phyloP scores from a whole-genome alignment of 2,329 filamentous ascomycete genomes.

The Colletotrichum liaoningense region DNA sequence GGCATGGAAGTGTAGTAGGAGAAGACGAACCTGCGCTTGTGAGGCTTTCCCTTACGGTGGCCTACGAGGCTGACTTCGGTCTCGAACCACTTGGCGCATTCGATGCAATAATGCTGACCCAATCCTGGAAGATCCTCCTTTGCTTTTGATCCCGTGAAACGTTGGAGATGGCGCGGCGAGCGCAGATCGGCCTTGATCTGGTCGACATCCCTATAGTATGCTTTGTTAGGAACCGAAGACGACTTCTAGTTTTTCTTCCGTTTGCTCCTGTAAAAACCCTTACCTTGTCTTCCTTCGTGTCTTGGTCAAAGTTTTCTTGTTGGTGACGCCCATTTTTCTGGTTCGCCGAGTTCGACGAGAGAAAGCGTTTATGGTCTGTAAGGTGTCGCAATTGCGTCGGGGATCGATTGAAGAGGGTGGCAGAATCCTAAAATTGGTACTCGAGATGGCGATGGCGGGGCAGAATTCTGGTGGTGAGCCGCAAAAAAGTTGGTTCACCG shows the following conservation, averaged over 20 bases:
- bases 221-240: slow-evolving; percentile 1
- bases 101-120: slow-evolving; percentile 87
- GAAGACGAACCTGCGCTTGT: slow-evolving; percentile 81
- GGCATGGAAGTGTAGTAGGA: background rate
- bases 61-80: slow-evolving; percentile 79
- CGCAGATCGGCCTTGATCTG: slow-evolving; percentile 88
- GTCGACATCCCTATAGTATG: slow-evolving; percentile 81
- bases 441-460: slow-evolving; percentile 18
- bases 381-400: background rate
- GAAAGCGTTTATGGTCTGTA: no score
- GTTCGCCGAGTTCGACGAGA: background rate
- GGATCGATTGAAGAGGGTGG: background rate
- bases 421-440: slow-evolving; percentile 16
- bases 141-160: slow-evolving; percentile 83
- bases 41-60: slow-evolving; percentile 89
- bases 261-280: slow-evolving; percentile 31
- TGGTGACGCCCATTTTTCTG: slow-evolving; percentile 73
- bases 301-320: slow-evolving; percentile 77
- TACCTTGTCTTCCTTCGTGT: slow-evolving; percentile 79
- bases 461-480: slow-evolving; percentile 14
- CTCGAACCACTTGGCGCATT: slow-evolving; percentile 98
- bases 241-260: background rate
- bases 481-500: slow-evolving; percentile 30
- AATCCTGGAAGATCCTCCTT: slow-evolving; percentile 89
- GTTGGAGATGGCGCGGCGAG: slow-evolving; percentile 81